Base-by-base conservation (phyloP, 2,329 filamentous ascomycete genomes). In the Nannizziopsis barbatae region DNA sequence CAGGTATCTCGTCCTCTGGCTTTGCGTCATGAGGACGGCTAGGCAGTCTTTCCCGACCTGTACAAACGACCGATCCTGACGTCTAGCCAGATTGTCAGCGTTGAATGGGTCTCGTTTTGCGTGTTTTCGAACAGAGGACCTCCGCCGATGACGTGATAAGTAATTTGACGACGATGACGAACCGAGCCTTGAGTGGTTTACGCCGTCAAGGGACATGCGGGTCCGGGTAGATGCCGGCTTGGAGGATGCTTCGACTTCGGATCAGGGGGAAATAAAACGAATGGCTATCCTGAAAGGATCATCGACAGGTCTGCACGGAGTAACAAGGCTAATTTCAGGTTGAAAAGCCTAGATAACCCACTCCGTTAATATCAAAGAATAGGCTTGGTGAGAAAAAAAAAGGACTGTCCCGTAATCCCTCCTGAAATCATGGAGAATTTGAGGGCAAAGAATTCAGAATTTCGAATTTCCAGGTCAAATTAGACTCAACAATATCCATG, bases 1-100 rank as follows among this genome's bases (percentile, higher is more conserved):
- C 58, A 82, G 59, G 58, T 75, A 79, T 52, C 78, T 72, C 45
- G 75, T 67, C 61, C 76, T 71, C 65, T 79, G 76, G 55, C 73
- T 76, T 68, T 79, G 77, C 57, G 77, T 77, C 78, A 81, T 81
- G 58, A 65, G 65, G 62, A 65, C 60, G 11, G 47, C 50, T 50
- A 59, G 36, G 49, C 47, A 65, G 57, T 55, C 67, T 65, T 56
- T 65, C 33, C 39, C 42, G 18, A 41, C 32, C 41, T 52, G 46
- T 18, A n/a, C 14, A 2, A 44, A 46, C 33, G 41, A 43, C 7
- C 32, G 46, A 15, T 49, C 32, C 11, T 33, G 30, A 37, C 35
- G 46, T 52, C 43, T 20, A 31, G 36, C 45, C 59, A 45, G 58
- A 53, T 55, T 71, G 69, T 54, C 70, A 63, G 54, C 69, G 65